These are phyloP conservation scores for Ogataea henricii DNA, from an alignment of 805 yeast species.

Conservation along the genomic window DNA sequence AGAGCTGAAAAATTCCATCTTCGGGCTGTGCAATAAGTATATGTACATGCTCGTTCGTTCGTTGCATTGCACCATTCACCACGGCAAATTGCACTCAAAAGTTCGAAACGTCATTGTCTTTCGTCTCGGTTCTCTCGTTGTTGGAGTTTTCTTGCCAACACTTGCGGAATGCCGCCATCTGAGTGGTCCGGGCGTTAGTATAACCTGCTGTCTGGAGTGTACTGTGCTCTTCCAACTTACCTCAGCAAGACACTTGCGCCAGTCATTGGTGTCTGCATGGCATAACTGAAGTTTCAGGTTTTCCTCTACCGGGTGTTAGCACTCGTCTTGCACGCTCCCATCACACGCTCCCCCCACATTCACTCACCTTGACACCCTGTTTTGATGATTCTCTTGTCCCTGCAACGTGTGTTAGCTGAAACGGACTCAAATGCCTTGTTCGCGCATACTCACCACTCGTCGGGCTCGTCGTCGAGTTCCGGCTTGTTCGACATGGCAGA, in stretches of 20 bases:
- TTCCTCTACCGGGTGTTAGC: conserved; percentile 46
- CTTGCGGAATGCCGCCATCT: conserved; percentile 45
- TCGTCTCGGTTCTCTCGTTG: conserved; percentile 40
- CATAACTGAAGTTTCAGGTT: conserved; percentile 71
- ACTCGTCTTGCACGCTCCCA: neutral
- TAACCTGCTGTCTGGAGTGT: neutral
- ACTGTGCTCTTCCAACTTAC: conserved; percentile 39
- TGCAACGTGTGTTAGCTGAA: conserved; percentile 18
- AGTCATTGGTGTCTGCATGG: conserved; percentile 79
- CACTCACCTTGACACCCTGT: conserved; percentile 71
- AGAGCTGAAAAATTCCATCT: too few relatives aligned
- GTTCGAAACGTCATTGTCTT: conserved; percentile 34
- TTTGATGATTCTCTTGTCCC: conserved; percentile 70
- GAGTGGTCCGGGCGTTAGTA: conserved; percentile 3
- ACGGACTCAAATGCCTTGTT: neutral
- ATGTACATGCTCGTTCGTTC: neutral
- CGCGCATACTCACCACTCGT: conserved; percentile 56
- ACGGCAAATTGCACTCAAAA: conserved; percentile 14
- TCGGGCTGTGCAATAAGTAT: neutral
- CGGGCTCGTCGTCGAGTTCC: conserved; percentile 57
- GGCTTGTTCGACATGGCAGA: neutral
- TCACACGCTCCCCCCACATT: conserved; percentile 20
- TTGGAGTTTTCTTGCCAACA: conserved; percentile 46
- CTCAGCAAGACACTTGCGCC: conserved; percentile 73
- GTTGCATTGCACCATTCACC: neutral